Conservation (phyloP, 2,329 filamentous ascomycete genomes). For the Sporothrix pallida region DNA sequence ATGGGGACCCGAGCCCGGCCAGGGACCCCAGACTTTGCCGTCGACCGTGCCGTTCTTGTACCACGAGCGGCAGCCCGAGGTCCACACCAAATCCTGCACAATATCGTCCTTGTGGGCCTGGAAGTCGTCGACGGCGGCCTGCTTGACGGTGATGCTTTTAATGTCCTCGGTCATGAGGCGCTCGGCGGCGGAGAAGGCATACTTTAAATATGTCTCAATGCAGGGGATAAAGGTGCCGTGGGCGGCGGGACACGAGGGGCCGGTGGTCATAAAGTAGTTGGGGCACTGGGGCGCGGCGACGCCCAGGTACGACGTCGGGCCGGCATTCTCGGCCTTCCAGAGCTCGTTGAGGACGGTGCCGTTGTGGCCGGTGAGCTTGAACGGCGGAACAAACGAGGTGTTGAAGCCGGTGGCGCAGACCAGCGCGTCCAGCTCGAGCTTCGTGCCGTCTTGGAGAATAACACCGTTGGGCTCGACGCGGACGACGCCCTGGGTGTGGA, state of each 20-base stretch:
- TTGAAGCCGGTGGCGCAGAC: slow-evolving; percentile 50
- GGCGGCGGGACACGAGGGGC: slow-evolving; percentile 28
- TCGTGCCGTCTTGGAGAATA: slow-evolving; percentile 40
- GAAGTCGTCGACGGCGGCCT: slow-evolving; percentile 38
- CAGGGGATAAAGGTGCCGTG: slow-evolving; percentile 21
- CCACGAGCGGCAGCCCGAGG: slow-evolving; percentile 41
- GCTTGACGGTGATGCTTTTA: slow-evolving; percentile 38
- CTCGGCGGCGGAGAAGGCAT: slow-evolving; percentile 56
- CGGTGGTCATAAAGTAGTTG: slow-evolving; percentile 39
- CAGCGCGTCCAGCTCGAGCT: slow-evolving; percentile 41
- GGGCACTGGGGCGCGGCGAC: slow-evolving; percentile 44
- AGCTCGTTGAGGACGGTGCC: slow-evolving; percentile 30
- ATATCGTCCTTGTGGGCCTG: slow-evolving; percentile 43
- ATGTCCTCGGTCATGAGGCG: slow-evolving; percentile 57
- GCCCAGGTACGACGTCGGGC: slow-evolving; percentile 55
- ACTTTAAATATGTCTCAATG: slow-evolving; percentile 40
- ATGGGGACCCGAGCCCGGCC: slow-evolving; percentile 12
- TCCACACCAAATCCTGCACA: slow-evolving; percentile 42
- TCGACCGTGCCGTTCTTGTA: slow-evolving; percentile 32
- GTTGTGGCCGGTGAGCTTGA: slow-evolving; percentile 40
- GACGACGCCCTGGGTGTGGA: slow-evolving; percentile 49
- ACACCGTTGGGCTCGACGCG: slow-evolving; percentile 46
- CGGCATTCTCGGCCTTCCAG: slow-evolving; percentile 53
- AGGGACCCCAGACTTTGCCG: slow-evolving; percentile 20
- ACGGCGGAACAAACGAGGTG: slow-evolving; percentile 41